Evolutionary conservation across 306 rosid genomes (phyloP).

Genomic region (Vigna mungo): DNA sequence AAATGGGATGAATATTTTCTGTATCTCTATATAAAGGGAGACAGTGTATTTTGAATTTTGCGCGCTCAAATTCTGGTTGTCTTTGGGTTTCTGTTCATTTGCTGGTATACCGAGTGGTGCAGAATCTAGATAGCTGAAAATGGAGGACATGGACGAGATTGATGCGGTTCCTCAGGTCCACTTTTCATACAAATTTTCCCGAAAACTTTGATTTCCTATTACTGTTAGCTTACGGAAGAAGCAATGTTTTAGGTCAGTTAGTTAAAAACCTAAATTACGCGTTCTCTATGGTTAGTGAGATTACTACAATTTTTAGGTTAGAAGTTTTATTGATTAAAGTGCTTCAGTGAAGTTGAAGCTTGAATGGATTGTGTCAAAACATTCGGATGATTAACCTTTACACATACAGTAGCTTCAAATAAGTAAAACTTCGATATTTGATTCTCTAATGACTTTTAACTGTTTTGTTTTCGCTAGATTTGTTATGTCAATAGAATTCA

Average conservation of each 20-base stretch:
- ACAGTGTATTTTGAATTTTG: not conserved
- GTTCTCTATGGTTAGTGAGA: too few species aligned
- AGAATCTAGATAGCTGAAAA: slow-evolving; percentile 46
- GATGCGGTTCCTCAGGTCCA: slow-evolving; percentile 85
- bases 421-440: not conserved
- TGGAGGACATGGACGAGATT: slow-evolving; percentile 90
- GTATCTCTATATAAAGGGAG: slow-evolving; percentile 31
- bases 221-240: slow-evolving; percentile 45
- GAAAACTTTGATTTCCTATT: slow-evolving; percentile 9
- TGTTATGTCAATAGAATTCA: slow-evolving; percentile 28
- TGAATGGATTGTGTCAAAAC: not conserved
- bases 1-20: not conserved
- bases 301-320: not conserved
- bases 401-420: slow-evolving; percentile 1
- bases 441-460: slow-evolving; percentile 9
- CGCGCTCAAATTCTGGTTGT: slow-evolving; percentile 32
- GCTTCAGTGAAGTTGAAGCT: slow-evolving; percentile 39
- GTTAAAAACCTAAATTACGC: slow-evolving; percentile 24
- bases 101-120: not conserved
- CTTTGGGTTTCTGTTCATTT: slow-evolving; percentile 16
- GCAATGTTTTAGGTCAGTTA: slow-evolving; percentile 21
- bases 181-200: slow-evolving; percentile 23
- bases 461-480: not conserved
- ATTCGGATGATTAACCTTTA: slow-evolving; percentile 18
- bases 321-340: slow-evolving; percentile 1